Percentiles rank a stretch among this genome's conserved stretches.
Conservation (phyloP, 2,329 filamentous ascomycete species). For the Alternaria infectoria region DNA sequence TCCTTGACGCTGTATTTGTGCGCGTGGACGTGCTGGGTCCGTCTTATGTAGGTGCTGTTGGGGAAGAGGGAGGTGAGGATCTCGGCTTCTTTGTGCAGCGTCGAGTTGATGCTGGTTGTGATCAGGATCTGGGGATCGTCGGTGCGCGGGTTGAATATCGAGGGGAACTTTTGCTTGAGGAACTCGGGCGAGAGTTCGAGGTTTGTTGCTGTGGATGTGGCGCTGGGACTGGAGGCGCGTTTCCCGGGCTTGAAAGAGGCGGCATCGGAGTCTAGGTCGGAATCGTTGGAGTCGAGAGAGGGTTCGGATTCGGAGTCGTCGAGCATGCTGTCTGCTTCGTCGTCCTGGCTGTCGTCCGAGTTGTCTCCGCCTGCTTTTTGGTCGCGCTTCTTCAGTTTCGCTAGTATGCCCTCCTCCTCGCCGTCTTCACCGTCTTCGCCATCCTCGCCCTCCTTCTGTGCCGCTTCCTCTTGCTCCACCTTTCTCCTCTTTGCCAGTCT, state of each 20-base stretch:
- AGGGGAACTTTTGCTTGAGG: constrained; percentile 65
- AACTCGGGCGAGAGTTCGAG: constrained; percentile 66
- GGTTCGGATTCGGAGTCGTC: constrained; percentile 52
- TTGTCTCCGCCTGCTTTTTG: constrained; percentile 16
- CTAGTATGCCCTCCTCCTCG: constrained; percentile 40
- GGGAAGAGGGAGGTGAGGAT: constrained; percentile 84
- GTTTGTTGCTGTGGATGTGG: constrained; percentile 63
- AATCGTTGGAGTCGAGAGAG: constrained; percentile 57
- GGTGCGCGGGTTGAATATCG: constrained; percentile 62
- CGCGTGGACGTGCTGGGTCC: constrained; percentile 80
- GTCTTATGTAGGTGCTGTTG: constrained; percentile 78
- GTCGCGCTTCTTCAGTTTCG: constrained; percentile 43
- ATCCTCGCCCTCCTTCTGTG: constrained; percentile 21
- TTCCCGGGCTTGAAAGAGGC: constrained; percentile 52
- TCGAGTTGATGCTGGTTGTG: constrained; percentile 88
- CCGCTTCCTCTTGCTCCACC: constrained; percentile 48
- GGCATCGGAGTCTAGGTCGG: constrained; percentile 54
- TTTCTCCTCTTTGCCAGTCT: constrained; percentile 53
- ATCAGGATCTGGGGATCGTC: constrained; percentile 81
- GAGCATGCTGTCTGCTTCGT: constrained; percentile 73
- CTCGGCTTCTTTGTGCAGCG: constrained; percentile 81
- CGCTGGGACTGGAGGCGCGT: constrained; percentile 61
- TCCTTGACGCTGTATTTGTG: constrained; percentile 93
- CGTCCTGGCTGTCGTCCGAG: constrained; percentile 23
- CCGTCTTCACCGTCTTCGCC: constrained; percentile 17